These are phyloP conservation scores for Ormosia semicastrata DNA, from an alignment of 306 rosid species.

Conservation along the genomic window DNA sequence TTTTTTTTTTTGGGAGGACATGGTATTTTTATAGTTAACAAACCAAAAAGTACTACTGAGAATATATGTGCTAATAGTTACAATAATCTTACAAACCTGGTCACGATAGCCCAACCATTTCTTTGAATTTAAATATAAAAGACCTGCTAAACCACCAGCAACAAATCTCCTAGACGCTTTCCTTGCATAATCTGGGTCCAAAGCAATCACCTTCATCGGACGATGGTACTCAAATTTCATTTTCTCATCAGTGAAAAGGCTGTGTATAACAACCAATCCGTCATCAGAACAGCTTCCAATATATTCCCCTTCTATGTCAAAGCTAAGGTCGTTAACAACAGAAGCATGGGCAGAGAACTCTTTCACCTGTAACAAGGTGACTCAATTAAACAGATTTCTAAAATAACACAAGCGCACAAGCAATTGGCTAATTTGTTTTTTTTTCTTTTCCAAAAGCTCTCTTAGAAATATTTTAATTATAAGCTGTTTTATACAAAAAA, in stretches of 20 bases:
- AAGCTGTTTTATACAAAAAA: neutral
- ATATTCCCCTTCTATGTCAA: constrained; percentile 87
- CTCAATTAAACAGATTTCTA: constrained; percentile 23
- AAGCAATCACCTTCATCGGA: constrained; percentile 90
- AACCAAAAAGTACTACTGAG: constrained; percentile 11
- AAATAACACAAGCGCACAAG: constrained; percentile 19
- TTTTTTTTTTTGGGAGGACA: constrained; percentile 28
- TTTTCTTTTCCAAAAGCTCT: neutral
- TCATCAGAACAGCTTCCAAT: constrained; percentile 97
- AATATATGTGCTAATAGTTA: constrained; percentile 1
- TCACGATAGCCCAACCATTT: constrained; percentile 94
- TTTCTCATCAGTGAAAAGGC: constrained; percentile 82
- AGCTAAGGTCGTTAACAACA: constrained; percentile 87
- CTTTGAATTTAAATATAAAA: constrained; percentile 78
- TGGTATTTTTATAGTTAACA: constrained; percentile 24
- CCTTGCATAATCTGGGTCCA: constrained; percentile 84
- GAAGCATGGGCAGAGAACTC: constrained; percentile 83
- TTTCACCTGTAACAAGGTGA: constrained; percentile 65
- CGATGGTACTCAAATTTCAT: constrained; percentile 93
- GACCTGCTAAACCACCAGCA: constrained; percentile 98
- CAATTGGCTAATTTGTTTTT: neutral
- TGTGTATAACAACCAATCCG: constrained; percentile 77
- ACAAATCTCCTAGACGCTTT: constrained; percentile 84
- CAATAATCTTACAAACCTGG: constrained; percentile 61
- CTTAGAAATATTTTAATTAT: too few species aligned